phyloP scores from a whole-genome alignment of 163 green algal species.

The Botryococcus braunii region DNA sequence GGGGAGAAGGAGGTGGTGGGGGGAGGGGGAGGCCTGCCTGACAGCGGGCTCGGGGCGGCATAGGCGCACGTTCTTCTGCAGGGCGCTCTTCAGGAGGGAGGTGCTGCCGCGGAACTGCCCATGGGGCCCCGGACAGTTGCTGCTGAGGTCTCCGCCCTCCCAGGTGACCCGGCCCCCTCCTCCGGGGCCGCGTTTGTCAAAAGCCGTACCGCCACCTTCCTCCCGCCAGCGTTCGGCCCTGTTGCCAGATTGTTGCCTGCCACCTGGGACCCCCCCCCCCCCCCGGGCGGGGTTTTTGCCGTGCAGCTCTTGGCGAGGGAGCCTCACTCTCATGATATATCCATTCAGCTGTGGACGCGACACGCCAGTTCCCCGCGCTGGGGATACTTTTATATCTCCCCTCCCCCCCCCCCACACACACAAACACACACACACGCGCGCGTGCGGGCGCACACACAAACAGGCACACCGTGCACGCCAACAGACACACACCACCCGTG shows the following conservation, averaged over 20 bases:
- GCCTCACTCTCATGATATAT: background rate
- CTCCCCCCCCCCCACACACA: too few species aligned
- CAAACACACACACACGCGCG: too few species aligned
- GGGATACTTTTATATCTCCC: background rate
- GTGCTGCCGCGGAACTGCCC: constrained; percentile 19
- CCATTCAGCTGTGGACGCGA: background rate
- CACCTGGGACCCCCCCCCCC: constrained; percentile 1
- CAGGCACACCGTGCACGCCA: too few species aligned
- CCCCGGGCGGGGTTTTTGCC: background rate
- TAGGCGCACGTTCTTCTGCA: constrained; percentile 60
- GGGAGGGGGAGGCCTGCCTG: constrained; percentile 7
- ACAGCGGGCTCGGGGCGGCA: constrained; percentile 25
- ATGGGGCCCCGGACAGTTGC: background rate
- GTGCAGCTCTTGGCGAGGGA: background rate
- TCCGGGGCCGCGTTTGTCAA: constrained; percentile 34
- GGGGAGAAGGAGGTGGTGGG: background rate
- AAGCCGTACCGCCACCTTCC: constrained; percentile 29
- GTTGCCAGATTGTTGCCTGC: too few species aligned
- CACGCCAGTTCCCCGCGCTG: background rate
- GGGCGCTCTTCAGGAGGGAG: constrained; percentile 39
- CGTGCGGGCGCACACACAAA: too few species aligned
- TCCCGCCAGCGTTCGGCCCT: too few species aligned
- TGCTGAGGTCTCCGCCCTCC: constrained; percentile 6
- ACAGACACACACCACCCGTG: too few species aligned
- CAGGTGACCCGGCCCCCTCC: constrained; percentile 17